Evolutionary conservation across 441 rosid genomes (phyloP).

Genomic region (Brassica hybrid): DNA sequence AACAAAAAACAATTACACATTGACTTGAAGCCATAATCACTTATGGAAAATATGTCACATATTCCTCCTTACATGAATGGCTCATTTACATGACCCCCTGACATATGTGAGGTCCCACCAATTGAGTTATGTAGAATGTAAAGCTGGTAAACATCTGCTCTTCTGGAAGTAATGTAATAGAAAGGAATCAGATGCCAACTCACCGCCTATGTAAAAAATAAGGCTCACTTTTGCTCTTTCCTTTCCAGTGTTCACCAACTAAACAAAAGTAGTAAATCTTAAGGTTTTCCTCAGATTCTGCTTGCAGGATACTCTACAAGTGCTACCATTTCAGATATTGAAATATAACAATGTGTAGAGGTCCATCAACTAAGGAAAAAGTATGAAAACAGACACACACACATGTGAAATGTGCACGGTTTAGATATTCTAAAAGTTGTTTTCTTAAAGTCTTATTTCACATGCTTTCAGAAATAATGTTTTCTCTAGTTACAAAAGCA

Average conservation of each 20-base stretch:
- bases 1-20: too few relatives aligned
- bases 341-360: conserved; percentile 4
- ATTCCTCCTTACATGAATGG: conserved; percentile 79
- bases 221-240: conserved; percentile 98
- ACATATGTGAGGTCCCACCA: conserved; percentile 84
- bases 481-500: neutral
- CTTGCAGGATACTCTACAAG: conserved; percentile 6
- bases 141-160: conserved; percentile 18
- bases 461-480: conserved; percentile 20
- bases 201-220: conserved; percentile 94
- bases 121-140: conserved; percentile 75
- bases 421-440: conserved; percentile 9
- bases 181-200: conserved; percentile 37
- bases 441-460: conserved; percentile 12
- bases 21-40: too few relatives aligned
- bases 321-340: conserved; percentile 1
- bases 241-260: conserved; percentile 96
- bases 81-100: conserved; percentile 96
- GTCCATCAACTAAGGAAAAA: conserved; percentile 3
- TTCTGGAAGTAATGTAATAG: conserved; percentile 18
- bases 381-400: conserved; percentile 12
- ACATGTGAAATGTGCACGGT: conserved; percentile 14
- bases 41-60: conserved; percentile 23
- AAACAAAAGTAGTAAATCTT: conserved; percentile 30
- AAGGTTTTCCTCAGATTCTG: conserved; percentile 13